These are phyloP conservation scores for Hypoxylon lienhwacheense DNA, from an alignment of 495 filamentous ascomycete species.

Conservation along the genomic window DNA sequence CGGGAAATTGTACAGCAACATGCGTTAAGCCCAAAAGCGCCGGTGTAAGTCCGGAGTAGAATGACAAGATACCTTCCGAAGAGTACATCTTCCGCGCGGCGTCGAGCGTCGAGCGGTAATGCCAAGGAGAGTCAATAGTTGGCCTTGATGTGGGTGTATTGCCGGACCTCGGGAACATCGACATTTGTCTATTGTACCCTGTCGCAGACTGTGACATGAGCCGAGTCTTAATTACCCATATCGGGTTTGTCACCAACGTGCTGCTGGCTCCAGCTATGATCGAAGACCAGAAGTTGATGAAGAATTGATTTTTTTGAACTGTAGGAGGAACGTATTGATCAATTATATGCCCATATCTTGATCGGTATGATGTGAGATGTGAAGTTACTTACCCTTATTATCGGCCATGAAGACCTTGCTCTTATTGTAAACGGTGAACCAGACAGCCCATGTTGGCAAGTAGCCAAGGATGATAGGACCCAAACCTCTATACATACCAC, in stretches of 20 bases:
- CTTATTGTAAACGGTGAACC: constrained; percentile 91
- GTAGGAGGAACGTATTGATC: constrained; percentile 8
- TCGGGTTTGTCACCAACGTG: constrained; percentile 95
- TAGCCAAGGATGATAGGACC: constrained; percentile 95
- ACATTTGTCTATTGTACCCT: constrained; percentile 41
- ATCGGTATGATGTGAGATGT: background rate
- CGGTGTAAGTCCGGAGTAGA: constrained; percentile 93
- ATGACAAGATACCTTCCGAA: constrained; percentile 81
- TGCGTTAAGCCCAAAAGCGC: constrained; percentile 91
- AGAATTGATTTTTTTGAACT: constrained; percentile 47
- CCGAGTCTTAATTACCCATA: constrained; percentile 99
- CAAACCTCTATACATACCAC: constrained; percentile 90
- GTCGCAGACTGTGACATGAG: constrained; percentile 81
- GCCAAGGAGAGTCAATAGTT: constrained; percentile 69
- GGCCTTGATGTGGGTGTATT: constrained; percentile 55
- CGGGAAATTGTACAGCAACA: constrained; percentile 95
- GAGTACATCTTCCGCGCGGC: constrained; percentile 94
- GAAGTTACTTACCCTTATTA: constrained; percentile 59
- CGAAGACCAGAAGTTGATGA: constrained; percentile 70
- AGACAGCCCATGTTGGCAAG: constrained; percentile 96
- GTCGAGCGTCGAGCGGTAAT: constrained; percentile 84
- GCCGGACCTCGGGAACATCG: constrained; percentile 46
- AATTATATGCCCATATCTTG: constrained; percentile 1
- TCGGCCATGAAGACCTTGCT: constrained; percentile 72
- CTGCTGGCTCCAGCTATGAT: constrained; percentile 88